A percentile compares a stretch with the other conserved stretches of the same genome.
Conservation (phyloP, 1,284 basidiomycete species). For the Paramarasmius palmivorus region DNA sequence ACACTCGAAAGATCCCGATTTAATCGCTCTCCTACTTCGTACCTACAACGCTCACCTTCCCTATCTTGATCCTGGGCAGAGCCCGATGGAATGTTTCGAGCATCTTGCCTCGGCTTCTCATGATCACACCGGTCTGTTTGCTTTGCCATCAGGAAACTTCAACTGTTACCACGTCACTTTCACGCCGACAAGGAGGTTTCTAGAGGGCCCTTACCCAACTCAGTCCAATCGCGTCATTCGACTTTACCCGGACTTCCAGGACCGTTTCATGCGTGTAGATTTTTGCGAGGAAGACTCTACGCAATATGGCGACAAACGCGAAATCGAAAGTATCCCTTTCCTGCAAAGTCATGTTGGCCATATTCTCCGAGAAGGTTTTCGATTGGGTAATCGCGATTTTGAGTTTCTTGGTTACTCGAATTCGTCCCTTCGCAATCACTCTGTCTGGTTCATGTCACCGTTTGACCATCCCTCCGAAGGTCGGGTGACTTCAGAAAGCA, state of each 20-base stretch:
- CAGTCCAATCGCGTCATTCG: constrained; percentile 69
- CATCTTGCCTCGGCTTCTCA: constrained; percentile 30
- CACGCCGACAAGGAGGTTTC: constrained; percentile 67
- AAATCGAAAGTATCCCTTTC: constrained; percentile 59
- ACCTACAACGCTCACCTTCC: constrained; percentile 48
- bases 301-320: constrained; percentile 66
- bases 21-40: constrained; percentile 51
- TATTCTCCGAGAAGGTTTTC: constrained; percentile 50
- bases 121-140: constrained; percentile 22
- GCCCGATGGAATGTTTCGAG: constrained; percentile 50
- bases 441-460: constrained; percentile 75
- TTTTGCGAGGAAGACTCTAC: constrained; percentile 78
- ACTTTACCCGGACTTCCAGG: constrained; percentile 46
- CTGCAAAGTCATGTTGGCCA: constrained; percentile 64
- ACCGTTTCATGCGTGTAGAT: constrained; percentile 74
- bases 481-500: constrained; percentile 51
- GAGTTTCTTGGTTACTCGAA: constrained; percentile 77
- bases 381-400: constrained; percentile 66
- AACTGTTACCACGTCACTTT: constrained; percentile 67
- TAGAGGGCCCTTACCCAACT: constrained; percentile 71
- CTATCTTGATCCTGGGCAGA: constrained; percentile 40
- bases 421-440: constrained; percentile 69
- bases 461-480: constrained; percentile 50
- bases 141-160: constrained; percentile 38
- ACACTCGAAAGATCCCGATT: constrained; percentile 26